phyloP scores from a whole-genome alignment of 345 rosid genomes.

The Eucalyptus melliodora region DNA sequence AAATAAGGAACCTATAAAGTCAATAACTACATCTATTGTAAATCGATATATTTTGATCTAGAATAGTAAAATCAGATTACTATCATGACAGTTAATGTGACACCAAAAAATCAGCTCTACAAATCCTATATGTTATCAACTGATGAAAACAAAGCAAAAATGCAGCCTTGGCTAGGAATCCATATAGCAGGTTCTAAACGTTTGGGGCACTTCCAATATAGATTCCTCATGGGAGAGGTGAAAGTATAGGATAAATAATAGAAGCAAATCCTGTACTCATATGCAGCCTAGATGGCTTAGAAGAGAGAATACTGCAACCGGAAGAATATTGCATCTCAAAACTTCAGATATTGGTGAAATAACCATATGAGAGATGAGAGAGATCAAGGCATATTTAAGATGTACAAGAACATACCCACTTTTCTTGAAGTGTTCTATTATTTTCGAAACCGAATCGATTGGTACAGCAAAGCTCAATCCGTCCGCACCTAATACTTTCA shows the following conservation, averaged over 20 bases:
- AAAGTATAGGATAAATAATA: background rate
- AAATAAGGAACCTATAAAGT: background rate
- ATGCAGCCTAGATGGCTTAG: background rate
- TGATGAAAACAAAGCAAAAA: background rate
- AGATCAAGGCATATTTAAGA: background rate
- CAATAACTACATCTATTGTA: background rate
- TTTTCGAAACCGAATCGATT: slow-evolving; percentile 64
- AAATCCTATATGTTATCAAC: background rate
- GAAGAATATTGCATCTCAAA: background rate
- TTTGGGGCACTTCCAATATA: background rate
- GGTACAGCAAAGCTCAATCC: slow-evolving; percentile 83
- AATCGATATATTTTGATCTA: background rate
- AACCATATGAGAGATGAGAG: background rate
- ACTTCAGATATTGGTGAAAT: background rate
- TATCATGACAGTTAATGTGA: background rate
- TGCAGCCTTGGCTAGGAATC: background rate
- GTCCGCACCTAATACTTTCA: slow-evolving; percentile 75
- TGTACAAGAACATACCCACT: slow-evolving; percentile 39
- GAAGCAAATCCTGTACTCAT: background rate
- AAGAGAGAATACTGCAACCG: background rate
- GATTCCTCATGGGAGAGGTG: background rate
- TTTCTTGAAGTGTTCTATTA: slow-evolving; percentile 70
- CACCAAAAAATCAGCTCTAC: background rate
- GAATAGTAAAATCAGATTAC: background rate
- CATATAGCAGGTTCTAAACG: background rate